phyloP scores from a whole-genome alignment of 208 protist species.

The Strigomonas culicis region DNA sequence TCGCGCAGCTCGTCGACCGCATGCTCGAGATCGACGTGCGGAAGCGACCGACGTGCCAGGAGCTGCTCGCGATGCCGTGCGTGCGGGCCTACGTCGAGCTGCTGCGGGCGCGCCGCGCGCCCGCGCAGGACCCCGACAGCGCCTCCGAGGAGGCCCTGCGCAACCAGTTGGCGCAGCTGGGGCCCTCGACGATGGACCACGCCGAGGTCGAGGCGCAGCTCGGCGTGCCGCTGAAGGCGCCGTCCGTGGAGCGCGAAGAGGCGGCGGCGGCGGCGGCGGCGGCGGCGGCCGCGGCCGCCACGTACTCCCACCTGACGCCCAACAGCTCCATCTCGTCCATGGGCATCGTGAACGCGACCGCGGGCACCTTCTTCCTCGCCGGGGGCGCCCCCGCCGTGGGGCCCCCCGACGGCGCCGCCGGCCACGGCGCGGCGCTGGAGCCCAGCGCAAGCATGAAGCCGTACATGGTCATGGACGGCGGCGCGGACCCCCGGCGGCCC shows the following conservation, averaged over 20 bases:
- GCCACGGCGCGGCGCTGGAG: conserved; percentile 8
- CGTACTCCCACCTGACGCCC: conserved; percentile 16
- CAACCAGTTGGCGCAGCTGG: conserved; percentile 30
- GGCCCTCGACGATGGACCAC: conserved; percentile 18
- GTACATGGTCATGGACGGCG: conserved; percentile 36
- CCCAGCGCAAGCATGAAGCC: conserved; percentile 45
- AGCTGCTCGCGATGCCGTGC: conserved; percentile 51
- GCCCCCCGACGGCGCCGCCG: background rate
- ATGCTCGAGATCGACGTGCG: conserved; percentile 56
- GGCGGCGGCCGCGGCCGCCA: conserved; percentile 16
- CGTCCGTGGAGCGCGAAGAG: conserved; percentile 41
- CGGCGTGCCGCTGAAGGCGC: conserved; percentile 23
- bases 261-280: conserved; percentile 15
- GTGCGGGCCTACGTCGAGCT: conserved; percentile 47
- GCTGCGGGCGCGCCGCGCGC: conserved; percentile 25
- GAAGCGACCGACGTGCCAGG: conserved; percentile 57
- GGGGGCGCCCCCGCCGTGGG: conserved; percentile 6
- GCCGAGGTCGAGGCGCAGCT: conserved; percentile 23
- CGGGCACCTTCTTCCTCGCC: conserved; percentile 18
- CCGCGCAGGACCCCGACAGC: conserved; percentile 21
- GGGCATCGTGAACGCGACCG: conserved; percentile 5
- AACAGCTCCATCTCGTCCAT: conserved; percentile 19
- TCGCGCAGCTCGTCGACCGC: conserved; percentile 50
- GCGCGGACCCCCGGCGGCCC: background rate
- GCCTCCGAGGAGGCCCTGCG: conserved; percentile 26